Conservation (phyloP, 2,329 filamentous ascomycete genomes). For the Aspergillus proliferans region DNA sequence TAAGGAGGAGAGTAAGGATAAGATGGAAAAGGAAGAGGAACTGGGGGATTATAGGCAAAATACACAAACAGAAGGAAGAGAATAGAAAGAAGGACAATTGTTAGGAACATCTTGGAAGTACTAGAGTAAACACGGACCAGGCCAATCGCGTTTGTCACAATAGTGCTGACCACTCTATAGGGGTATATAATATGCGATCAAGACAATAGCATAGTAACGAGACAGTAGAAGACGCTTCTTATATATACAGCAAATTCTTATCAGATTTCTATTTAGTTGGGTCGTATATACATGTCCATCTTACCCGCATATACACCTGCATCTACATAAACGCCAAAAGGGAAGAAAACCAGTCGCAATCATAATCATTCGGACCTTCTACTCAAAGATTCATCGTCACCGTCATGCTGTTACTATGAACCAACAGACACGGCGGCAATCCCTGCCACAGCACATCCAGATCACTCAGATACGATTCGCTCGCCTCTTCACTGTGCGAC, state of each 20-base stretch:
- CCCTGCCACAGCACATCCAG: conserved; percentile 72
- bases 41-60: not conserved
- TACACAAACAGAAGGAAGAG: not conserved
- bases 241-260: no score
- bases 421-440: conserved; percentile 68
- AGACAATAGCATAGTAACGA: no score
- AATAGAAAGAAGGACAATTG: not conserved
- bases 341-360: conserved; percentile 1
- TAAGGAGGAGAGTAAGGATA: not conserved
- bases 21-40: not conserved
- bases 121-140: no score
- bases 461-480: conserved; percentile 68
- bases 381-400: conserved; percentile 53
- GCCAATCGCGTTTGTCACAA: no score
- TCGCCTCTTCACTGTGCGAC: conserved; percentile 61
- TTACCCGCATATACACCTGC: no score
- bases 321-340: no score
- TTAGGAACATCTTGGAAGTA: not conserved
- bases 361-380: conserved; percentile 5
- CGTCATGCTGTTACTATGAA: conserved; percentile 85
- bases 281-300: no score
- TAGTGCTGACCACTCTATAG: no score
- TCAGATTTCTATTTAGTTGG: no score
- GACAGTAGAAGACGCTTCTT: no score
- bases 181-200: no score